Percentiles rank a stretch among this genome's conserved stretches.
phyloP scores from a whole-genome alignment of 768 basidiomycete genomes.

The Mycena galericulata region DNA sequence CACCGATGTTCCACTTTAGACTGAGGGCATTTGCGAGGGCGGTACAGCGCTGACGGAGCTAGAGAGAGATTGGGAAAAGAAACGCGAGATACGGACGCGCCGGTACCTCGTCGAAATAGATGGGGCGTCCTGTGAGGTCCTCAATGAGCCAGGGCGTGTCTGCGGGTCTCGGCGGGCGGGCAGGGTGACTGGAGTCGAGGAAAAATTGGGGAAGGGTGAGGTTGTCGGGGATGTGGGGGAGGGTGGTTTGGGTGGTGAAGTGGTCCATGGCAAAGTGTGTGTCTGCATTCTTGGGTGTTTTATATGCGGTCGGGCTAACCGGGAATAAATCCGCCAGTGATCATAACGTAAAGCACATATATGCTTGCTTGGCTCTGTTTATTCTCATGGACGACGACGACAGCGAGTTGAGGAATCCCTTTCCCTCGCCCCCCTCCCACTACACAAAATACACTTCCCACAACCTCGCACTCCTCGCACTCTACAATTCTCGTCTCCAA shows the following conservation, averaged over 20 bases:
- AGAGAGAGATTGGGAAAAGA: background rate
- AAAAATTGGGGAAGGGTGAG: conserved; percentile 77
- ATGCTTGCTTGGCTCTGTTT: too few relatives aligned
- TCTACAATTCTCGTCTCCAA: conserved; percentile 67
- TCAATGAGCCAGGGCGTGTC: conserved; percentile 70
- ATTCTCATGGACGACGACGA: conserved; percentile 83
- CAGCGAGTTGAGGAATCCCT: conserved; percentile 85
- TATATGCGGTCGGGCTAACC: background rate
- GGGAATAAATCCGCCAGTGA: background rate
- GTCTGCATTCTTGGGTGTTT: background rate
- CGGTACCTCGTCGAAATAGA: conserved; percentile 62
- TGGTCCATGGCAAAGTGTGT: background rate
- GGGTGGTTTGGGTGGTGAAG: conserved; percentile 30
- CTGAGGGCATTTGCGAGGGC: conserved; percentile 67
- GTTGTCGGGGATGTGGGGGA: conserved; percentile 69
- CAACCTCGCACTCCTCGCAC: conserved; percentile 75
- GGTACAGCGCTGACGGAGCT: conserved; percentile 59
- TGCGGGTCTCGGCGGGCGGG: conserved; percentile 58
- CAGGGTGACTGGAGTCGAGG: conserved; percentile 56
- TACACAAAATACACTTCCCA: conserved; percentile 81
- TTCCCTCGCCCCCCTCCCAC: conserved; percentile 90
- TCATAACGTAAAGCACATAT: too few relatives aligned
- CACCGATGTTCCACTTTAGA: conserved; percentile 62
- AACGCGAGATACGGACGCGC: conserved; percentile 13
- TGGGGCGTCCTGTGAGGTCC: conserved; percentile 59